Base-by-base conservation (phyloP, 768 basidiomycete species). In the Rhodotorula paludigena region DNA sequence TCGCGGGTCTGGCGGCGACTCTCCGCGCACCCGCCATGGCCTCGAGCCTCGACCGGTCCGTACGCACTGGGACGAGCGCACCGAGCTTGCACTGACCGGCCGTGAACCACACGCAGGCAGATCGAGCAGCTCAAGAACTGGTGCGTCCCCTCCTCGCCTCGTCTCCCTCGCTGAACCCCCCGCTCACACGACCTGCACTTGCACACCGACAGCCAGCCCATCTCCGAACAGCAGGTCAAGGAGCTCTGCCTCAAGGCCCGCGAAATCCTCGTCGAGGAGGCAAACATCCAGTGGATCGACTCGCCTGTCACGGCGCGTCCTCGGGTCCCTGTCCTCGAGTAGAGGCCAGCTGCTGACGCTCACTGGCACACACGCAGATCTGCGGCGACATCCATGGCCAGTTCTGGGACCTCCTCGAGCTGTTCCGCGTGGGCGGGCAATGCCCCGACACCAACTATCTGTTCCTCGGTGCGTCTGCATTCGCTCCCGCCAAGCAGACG, bases 211-310 rank as follows among this genome's bases (percentile, higher is more conserved):
- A 73, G 94, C 80, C 90, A 96, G 75, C 89, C 89, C 64, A 93
- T 99, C 75, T 89, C 92, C 35, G 94, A 99, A 79, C 89, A 90
- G 66, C 87, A 94, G 74, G 96, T 99, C 72, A 97, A 96, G 77
- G 84, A 89, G 73, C 83, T 99, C 14, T 99, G 94, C 80, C 82
- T 92, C 74, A 97, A 96, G 77, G 96, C 96, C 33, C 84, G 92
- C 64, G 96, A 98, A 80, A 72, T 72, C 54, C 55, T 74, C 45
- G 67, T 74, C 74, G 94, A 98, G 79, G 94, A 98, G 79, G 94
- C 89, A 5, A 99, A 99, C 77, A 92, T 99, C 2, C 93, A 97
- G 78, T 85, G 87, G 72, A 89, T 98, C 41, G 93, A 97, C 80
- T 87, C 92, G 52, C 94, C 94, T 21, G 92, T 97, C 21, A 97